Evolutionary conservation across 345 rosid species (phyloP).

Genomic region (Cochlearia excelsa): DNA sequence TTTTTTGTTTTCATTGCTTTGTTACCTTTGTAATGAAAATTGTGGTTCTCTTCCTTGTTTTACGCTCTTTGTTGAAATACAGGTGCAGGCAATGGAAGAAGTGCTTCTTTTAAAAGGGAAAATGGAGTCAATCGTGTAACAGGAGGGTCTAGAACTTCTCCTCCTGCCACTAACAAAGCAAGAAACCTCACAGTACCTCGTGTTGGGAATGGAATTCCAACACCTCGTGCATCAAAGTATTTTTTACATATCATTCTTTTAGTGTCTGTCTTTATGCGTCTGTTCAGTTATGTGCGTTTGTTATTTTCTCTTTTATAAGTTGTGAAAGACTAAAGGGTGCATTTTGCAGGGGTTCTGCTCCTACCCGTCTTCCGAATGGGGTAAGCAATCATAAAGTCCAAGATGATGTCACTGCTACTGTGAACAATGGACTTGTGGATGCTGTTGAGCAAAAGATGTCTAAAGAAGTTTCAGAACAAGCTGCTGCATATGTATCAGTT

Average conservation of each 20-base stretch:
- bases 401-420: constrained; percentile 29
- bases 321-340: too few relatives aligned
- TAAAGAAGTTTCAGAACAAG: neutral
- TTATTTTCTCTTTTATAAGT: neutral
- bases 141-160: too few relatives aligned
- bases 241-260: constrained; percentile 13
- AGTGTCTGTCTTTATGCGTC: neutral
- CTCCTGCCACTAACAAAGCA: too few relatives aligned
- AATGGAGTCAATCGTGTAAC: too few relatives aligned
- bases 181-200: constrained; percentile 35
- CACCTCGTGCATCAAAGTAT: constrained; percentile 45
- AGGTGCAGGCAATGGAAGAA: too few relatives aligned
- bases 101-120: too few relatives aligned
- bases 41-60: too few relatives aligned
- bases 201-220: too few relatives aligned
- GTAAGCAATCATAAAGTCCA: constrained; percentile 25
- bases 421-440: constrained; percentile 32
- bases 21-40: neutral
- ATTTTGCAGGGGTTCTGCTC: constrained; percentile 44
- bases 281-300: neutral
- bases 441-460: constrained; percentile 38
- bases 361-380: constrained; percentile 43
- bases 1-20: neutral
- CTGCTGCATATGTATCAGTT: neutral
- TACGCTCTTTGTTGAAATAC: too few relatives aligned